Conservation (phyloP, 768 basidiomycete genomes). For the Pleurotus salmoneostramineus region DNA sequence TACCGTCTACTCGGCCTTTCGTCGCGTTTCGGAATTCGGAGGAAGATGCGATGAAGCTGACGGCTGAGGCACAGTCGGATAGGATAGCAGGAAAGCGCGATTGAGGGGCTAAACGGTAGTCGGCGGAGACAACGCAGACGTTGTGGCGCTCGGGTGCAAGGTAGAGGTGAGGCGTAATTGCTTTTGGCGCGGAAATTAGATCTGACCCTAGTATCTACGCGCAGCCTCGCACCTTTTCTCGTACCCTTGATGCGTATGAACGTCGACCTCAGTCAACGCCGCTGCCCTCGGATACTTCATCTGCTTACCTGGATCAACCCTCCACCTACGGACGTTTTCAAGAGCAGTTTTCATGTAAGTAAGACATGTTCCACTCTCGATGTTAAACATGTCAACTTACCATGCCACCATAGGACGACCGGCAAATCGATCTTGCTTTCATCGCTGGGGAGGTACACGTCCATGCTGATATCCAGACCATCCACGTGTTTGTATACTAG, state of each 20-base stretch:
- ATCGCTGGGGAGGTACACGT: not conserved
- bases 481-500: conserved; percentile 1
- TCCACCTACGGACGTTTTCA: not conserved
- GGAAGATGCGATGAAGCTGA: conserved; percentile 24
- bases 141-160: conserved; percentile 25
- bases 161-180: conserved; percentile 29
- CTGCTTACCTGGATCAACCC: conserved; percentile 1
- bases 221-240: conserved; percentile 17
- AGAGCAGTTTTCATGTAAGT: too few relatives aligned
- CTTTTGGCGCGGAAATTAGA: conserved; percentile 12
- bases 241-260: conserved; percentile 16
- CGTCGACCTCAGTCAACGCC: not conserved
- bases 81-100: conserved; percentile 30
- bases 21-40: conserved; percentile 23
- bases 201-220: not conserved
- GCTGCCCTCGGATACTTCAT: not conserved
- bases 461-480: conserved; percentile 5
- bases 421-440: not conserved
- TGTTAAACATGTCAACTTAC: not conserved
- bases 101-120: conserved; percentile 34
- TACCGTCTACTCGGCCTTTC: conserved; percentile 20
- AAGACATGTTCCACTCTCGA: not conserved
- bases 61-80: conserved; percentile 28
- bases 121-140: conserved; percentile 27
- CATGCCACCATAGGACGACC: conserved; percentile 7